A percentile compares a stretch with the other conserved stretches of the same genome.
Conservation (phyloP, 208 protist species). For the Novymonas esmeraldas region DNA sequence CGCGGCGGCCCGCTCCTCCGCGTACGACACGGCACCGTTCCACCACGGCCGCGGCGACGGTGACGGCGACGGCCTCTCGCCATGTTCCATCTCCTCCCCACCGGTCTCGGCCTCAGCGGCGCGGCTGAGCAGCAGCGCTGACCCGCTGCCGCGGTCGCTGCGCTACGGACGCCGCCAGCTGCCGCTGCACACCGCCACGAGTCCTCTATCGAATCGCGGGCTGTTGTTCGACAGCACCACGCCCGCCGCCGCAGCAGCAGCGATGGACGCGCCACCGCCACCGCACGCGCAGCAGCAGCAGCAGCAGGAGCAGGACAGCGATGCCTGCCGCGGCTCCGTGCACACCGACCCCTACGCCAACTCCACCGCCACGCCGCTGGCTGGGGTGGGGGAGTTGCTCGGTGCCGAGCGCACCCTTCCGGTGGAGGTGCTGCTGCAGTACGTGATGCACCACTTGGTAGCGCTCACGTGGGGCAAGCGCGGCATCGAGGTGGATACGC, state of each 20-base stretch:
- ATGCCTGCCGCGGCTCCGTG: too few species aligned
- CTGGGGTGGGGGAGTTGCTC: slow-evolving; percentile 8
- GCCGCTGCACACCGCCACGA: slow-evolving; percentile 26
- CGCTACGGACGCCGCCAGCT: slow-evolving; percentile 29
- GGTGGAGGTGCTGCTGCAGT: slow-evolving; percentile 69
- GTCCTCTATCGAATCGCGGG: slow-evolving; percentile 12
- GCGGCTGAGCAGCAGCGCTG: slow-evolving; percentile 13
- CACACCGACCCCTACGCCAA: neutral
- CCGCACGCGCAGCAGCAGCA: neutral
- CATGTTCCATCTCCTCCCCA: neutral
- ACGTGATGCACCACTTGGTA: slow-evolving; percentile 74
- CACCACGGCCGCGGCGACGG: neutral
- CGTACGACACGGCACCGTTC: neutral
- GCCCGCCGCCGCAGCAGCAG: neutral
- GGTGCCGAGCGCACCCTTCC: slow-evolving; percentile 45
- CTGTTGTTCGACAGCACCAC: slow-evolving; percentile 27
- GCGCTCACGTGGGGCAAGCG: slow-evolving; percentile 68
- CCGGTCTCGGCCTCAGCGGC: neutral
- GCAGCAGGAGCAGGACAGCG: neutral
- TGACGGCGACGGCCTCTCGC: neutral
- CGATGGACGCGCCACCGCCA: neutral
- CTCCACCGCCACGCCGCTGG: slow-evolving; percentile 1
- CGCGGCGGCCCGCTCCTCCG: neutral
- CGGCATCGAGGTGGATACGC: slow-evolving; percentile 61
- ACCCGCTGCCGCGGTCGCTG: slow-evolving; percentile 21